Conservation (phyloP, 2,329 filamentous ascomycete genomes). For the Xylariaceae sp. region DNA sequence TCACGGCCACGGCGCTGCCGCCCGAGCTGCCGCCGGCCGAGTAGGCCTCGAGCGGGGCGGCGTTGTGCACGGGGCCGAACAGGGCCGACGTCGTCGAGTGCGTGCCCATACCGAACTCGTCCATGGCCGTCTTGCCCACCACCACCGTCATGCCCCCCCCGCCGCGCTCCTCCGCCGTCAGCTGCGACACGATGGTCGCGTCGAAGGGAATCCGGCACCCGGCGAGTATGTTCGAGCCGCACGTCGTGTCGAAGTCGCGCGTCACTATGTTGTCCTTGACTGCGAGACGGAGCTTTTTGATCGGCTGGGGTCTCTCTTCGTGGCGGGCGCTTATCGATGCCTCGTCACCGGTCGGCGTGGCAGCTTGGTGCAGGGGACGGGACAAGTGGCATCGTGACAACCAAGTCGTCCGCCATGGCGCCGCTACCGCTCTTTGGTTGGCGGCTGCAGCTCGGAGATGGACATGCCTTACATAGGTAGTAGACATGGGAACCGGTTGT, state of each 20-base stretch:
- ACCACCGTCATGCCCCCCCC: conserved; percentile 54
- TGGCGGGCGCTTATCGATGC: too few species aligned
- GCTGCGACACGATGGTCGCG: conserved; percentile 69
- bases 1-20: conserved; percentile 83
- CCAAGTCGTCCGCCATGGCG: conserved; percentile 20
- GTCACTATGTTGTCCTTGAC: conserved; percentile 78
- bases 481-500: conserved; percentile 30
- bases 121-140: conserved; percentile 82
- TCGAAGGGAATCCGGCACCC: conserved; percentile 71
- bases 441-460: conserved; percentile 27
- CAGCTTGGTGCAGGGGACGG: conserved; percentile 13
- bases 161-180: too few species aligned
- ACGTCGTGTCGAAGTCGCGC: conserved; percentile 65
- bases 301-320: too few species aligned
- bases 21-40: conserved; percentile 89
- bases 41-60: conserved; percentile 30
- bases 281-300: conserved; percentile 38
- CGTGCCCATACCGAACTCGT: conserved; percentile 95
- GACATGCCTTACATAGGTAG: conserved; percentile 29
- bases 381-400: neutral
- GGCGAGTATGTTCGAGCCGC: conserved; percentile 70
- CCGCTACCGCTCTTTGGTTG: conserved; percentile 24
- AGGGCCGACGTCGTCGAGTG: conserved; percentile 64
- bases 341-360: conserved; percentile 5
- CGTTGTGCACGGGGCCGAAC: conserved; percentile 60